Evolutionary conservation across 495 filamentous ascomycete genomes (phyloP).

Genomic region (Mycothermus thermophilus): DNA sequence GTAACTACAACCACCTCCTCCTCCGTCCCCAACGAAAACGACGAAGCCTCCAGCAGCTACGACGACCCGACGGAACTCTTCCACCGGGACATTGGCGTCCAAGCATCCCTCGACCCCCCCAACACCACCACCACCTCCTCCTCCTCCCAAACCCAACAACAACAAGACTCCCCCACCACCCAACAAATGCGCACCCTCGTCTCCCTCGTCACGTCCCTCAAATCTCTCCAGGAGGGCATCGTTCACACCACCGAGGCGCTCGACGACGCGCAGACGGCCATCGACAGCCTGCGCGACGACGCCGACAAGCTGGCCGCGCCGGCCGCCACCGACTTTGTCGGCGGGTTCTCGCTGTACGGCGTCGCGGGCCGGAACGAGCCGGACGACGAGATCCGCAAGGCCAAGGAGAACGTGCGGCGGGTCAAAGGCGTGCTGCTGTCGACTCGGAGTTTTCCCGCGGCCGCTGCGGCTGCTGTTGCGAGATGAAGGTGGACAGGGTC

Average conservation of each 20-base stretch:
- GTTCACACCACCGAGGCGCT: slow-evolving; percentile 24
- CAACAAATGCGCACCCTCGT: slow-evolving; percentile 19
- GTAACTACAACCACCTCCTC: not conserved
- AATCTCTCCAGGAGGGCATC: slow-evolving; percentile 36
- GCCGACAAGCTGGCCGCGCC: slow-evolving; percentile 30
- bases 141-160: not conserved
- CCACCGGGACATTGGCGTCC: slow-evolving; percentile 77
- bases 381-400: slow-evolving; percentile 61
- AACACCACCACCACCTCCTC: not conserved
- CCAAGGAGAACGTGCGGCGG: slow-evolving; percentile 73
- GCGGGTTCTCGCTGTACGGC: slow-evolving; percentile 27
- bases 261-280: slow-evolving; percentile 24
- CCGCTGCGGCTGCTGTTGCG: not conserved
- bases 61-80: slow-evolving; percentile 71
- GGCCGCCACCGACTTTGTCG: slow-evolving; percentile 13
- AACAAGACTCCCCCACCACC: slow-evolving; percentile 13
- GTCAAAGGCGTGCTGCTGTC: slow-evolving; percentile 89
- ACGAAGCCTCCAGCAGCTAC: slow-evolving; percentile 27
- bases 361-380: slow-evolving; percentile 34
- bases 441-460: slow-evolving; percentile 47
- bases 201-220: slow-evolving; percentile 34
- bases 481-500: too few relatives aligned
- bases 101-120: slow-evolving; percentile 46
- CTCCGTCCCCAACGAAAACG: slow-evolving; percentile 11
- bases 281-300: slow-evolving; percentile 36